Evolutionary conservation across 495 filamentous ascomycete species (phyloP), one percentile per base, ranked within the genome.

Genomic region (Neurospora sp.): DNA sequence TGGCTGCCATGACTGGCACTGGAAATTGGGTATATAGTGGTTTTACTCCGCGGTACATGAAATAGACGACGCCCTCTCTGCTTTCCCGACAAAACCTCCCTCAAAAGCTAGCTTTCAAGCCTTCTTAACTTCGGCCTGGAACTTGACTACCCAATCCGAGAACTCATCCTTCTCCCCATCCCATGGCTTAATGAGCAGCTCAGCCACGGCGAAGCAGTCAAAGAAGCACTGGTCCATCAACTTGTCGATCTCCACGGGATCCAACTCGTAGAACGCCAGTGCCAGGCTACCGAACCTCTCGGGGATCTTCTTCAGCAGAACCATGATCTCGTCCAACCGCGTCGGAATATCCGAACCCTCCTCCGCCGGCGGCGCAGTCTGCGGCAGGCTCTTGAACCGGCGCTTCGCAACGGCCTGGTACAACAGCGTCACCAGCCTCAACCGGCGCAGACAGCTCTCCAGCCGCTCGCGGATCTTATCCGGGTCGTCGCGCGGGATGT

Each of bases 401-500:
- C 89, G 81, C 81, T 91, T 91, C 39, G 86, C 78, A 20, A 89
- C 77, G 14, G 90, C 89, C 44, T 87, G 80, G 75, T 91, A 91
- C 70, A 91, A 81, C 40, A 89, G 74, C 5, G 83, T 85, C 4
- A 88, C 84, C 69, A 89, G 83, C 59, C 88, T 89, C 41, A 91
- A 76, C 72, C 85, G 83, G 78, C 84, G 87, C 22, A 89, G 74
- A 27, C 86, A 85, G 6, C 82, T 82, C n/a, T 90, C 88, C 40
- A 91, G 81, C 40, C 87, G 81, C n/a, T 81, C 82, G 18, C 85
- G 82, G 69, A 91, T 85, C 73, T 82, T 83, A 39, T 90, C 80
- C 4, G 83, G 83, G 70, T 89, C 85, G 39, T 86, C 84, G 35
- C 82, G 80, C 4, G 89, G 88, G 53, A 91, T 86, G 71, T 82